phyloP scores from a whole-genome alignment of 148 eudicot species.

The Persicaria tinctoria region DNA sequence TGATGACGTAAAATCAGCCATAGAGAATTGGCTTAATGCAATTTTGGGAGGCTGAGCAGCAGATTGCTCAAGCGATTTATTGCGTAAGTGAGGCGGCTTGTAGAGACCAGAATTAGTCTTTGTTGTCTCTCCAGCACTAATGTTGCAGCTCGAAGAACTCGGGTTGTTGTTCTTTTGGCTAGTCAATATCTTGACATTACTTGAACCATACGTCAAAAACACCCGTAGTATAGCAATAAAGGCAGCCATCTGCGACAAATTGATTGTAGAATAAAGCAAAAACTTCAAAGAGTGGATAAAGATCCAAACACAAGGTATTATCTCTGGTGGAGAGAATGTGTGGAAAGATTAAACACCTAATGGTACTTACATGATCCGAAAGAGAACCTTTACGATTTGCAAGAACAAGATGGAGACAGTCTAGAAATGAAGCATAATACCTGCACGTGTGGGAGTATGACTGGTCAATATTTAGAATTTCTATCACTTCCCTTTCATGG shows the following conservation, averaged over 20 bases:
- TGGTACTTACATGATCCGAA: slow-evolving; percentile 59
- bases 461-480: background rate
- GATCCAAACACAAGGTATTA: background rate
- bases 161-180: slow-evolving; percentile 27
- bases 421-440: slow-evolving; percentile 67
- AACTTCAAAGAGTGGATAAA: background rate
- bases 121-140: slow-evolving; percentile 22
- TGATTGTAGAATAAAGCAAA: slow-evolving; percentile 1
- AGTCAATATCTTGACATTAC: slow-evolving; percentile 27
- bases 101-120: slow-evolving; percentile 55
- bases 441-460: slow-evolving; percentile 26
- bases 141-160: slow-evolving; percentile 22
- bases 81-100: slow-evolving; percentile 94
- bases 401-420: slow-evolving; percentile 81
- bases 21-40: slow-evolving; percentile 36
- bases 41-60: slow-evolving; percentile 24
- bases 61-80: slow-evolving; percentile 27
- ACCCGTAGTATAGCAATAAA: slow-evolving; percentile 63
- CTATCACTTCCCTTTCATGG: background rate
- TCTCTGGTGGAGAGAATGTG: background rate
- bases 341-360: background rate
- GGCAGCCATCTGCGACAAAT: slow-evolving; percentile 63
- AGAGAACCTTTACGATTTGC: slow-evolving; percentile 65
- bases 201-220: slow-evolving; percentile 70
- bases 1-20: slow-evolving; percentile 44